Evolutionary conservation across 306 rosid genomes (phyloP).

Genomic region (Carpinus fangiana): DNA sequence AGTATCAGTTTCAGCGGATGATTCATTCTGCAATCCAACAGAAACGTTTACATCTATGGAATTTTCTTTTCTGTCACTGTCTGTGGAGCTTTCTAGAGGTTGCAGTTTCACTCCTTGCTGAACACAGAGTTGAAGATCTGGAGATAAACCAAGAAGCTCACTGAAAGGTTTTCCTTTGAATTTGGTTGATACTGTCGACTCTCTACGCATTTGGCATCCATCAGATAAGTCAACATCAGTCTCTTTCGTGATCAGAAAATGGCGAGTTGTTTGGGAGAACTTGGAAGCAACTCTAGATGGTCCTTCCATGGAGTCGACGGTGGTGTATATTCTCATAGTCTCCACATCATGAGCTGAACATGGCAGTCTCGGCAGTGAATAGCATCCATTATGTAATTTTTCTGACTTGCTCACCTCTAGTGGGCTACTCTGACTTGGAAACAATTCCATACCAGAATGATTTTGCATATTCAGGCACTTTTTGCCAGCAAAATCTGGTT

Average conservation of each 20-base stretch:
- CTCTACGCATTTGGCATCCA: constrained; percentile 40
- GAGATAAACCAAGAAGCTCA: constrained; percentile 38
- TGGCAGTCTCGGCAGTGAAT: constrained; percentile 42
- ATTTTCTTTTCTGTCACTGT: constrained; percentile 42
- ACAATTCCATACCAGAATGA: constrained; percentile 28
- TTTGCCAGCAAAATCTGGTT: constrained; percentile 31
- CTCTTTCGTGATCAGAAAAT: constrained; percentile 45
- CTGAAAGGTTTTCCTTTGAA: constrained; percentile 41
- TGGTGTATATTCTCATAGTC: constrained; percentile 49
- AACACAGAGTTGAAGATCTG: constrained; percentile 34
- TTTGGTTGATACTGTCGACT: constrained; percentile 38
- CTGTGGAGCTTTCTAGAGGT: constrained; percentile 41
- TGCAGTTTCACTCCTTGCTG: constrained; percentile 44
- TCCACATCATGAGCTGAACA: constrained; percentile 42
- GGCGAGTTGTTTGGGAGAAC: constrained; percentile 53
- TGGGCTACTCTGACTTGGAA: constrained; percentile 40
- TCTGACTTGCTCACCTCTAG: constrained; percentile 36
- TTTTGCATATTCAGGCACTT: constrained; percentile 45
- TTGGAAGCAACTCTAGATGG: constrained; percentile 48
- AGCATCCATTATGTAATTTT: constrained; percentile 32
- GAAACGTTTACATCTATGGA: constrained; percentile 36
- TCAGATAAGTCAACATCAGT: constrained; percentile 46
- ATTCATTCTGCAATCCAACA: constrained; percentile 49
- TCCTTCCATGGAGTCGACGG: constrained; percentile 51
- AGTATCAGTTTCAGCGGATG: constrained; percentile 73